Conservation (phyloP, 2,329 filamentous ascomycete species). For the Raffaelea albimanens region DNA sequence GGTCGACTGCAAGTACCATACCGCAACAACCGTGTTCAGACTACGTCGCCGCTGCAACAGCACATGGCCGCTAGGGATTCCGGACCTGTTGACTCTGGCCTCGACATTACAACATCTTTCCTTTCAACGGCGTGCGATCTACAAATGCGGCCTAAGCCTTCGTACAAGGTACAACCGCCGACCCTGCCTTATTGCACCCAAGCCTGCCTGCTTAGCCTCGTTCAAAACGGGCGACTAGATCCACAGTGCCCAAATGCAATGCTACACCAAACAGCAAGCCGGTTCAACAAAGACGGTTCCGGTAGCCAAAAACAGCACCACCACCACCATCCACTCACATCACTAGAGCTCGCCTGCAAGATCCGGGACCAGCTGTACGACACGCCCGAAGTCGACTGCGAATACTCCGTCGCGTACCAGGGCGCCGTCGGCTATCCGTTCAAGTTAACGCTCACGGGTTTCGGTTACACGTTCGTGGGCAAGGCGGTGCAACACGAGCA, state of each 20-base stretch:
- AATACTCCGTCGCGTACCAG: not conserved
- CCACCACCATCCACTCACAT: conserved; percentile 4
- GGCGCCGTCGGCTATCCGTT: not conserved
- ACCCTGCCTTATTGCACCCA: conserved; percentile 9
- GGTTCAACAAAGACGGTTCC: too few species aligned
- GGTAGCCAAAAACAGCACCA: not conserved
- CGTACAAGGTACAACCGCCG: conserved; percentile 2
- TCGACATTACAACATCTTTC: conserved; percentile 6
- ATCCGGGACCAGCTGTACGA: not conserved
- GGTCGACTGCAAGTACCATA: conserved; percentile 1
- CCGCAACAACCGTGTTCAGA: not conserved
- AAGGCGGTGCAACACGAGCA: not conserved
- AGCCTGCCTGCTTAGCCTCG: conserved; percentile 7
- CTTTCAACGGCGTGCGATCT: conserved; percentile 5
- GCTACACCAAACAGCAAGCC: conserved; percentile 4
- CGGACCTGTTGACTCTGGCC: not conserved
- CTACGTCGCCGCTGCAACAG: conserved; percentile 2
- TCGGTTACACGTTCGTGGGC: too few species aligned
- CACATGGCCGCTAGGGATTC: conserved; percentile 2
- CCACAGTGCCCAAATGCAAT: conserved; percentile 6
- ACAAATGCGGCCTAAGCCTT: conserved; percentile 4
- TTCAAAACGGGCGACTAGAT: conserved; percentile 2
- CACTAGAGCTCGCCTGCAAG: not conserved
- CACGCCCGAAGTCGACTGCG: not conserved
- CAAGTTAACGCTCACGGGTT: not conserved